Evolutionary conservation across 495 filamentous ascomycete genomes (phyloP).

Genomic region (Tuber magnatum): DNA sequence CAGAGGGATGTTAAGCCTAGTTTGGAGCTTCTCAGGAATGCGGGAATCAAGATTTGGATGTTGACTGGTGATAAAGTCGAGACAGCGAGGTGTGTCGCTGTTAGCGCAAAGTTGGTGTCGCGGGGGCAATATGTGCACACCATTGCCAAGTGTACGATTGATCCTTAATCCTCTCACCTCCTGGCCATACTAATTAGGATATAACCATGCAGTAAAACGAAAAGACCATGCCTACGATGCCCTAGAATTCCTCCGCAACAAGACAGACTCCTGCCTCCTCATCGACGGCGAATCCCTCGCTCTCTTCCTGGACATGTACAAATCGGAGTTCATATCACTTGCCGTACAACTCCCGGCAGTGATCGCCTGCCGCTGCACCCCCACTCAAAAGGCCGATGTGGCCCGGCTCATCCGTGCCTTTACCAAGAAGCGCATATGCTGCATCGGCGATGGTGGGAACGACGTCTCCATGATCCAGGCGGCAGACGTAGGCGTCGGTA

Average conservation of each 20-base stretch:
- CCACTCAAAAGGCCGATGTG: conserved; percentile 92
- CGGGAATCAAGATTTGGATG: conserved; percentile 99
- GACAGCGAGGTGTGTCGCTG: conserved; percentile 92
- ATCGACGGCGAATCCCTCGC: conserved; percentile 89
- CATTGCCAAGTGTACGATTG: conserved; percentile 58
- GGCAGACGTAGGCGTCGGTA: conserved; percentile 93
- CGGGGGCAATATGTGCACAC: conserved; percentile 94
- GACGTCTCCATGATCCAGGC: conserved; percentile 99
- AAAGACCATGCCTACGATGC: conserved; percentile 76
- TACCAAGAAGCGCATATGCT: conserved; percentile 89
- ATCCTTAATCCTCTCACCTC: background rate
- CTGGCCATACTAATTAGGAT: conserved; percentile 18
- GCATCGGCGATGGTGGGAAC: conserved; percentile 96
- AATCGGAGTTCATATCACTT: conserved; percentile 74
- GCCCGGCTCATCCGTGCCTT: conserved; percentile 82
- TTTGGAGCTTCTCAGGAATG: conserved; percentile 89
- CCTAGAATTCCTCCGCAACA: conserved; percentile 78
- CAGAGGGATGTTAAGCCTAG: conserved; percentile 92
- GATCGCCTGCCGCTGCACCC: conserved; percentile 93
- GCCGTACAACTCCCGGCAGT: conserved; percentile 86
- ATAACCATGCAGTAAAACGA: conserved; percentile 49
- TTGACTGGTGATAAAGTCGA: conserved; percentile 98
- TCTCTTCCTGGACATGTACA: conserved; percentile 73
- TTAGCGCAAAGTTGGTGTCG: conserved; percentile 88
- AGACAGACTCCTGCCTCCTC: conserved; percentile 73